Evolutionary conservation across 1,139 yeast genomes (phyloP), one percentile per base, ranked within the genome.

Genomic region (Scheffersomyces segobiensis): DNA sequence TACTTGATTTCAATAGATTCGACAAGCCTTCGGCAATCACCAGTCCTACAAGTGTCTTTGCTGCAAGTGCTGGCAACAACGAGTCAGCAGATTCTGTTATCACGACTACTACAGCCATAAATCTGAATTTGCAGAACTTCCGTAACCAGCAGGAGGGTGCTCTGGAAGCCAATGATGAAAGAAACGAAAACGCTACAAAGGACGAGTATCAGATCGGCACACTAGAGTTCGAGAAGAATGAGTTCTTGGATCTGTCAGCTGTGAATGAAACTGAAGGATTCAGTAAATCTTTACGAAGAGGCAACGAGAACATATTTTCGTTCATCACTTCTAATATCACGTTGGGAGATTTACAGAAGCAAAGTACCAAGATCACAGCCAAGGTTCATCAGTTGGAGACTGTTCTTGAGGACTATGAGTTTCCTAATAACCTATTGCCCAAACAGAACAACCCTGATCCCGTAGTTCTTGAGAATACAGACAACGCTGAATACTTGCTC

Each of bases 151-250:
- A 48, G n/a, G 21, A 20, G 14, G n/a, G 20, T 12, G 24, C 26
- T 6, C 26, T n/a, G 14, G 24, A 24, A 48, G 18, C 21, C 17
- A 19, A 63, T 50, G 62, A 58, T 20, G 66, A 62, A 47, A 55
- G 62, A 19, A 75, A 73, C 56, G 77, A 78, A n/a, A 48, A 24
- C 24, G 49, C 12, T 3, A n/a, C n/a, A 5, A 24, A 24, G n/a
- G 24, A 20, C 17, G 50, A 20, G 17, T 83, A 81, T 67, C 81
- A 82, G 59, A 83, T 84, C 51, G 87, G 87, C 3, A 82, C 87
- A 3, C 68, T 83, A 52, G 87, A 82, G 63, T 84, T 84, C 70
- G 87, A 84, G 65, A 83, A 82, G 63, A 71, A 81, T 17, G 84
- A 80, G 53, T 78, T 79, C 61, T 70, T 80, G 52, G 83, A 80